Evolutionary conservation across 2,329 filamentous ascomycete species (phyloP).

Genomic region (Penicillium olsonii): DNA sequence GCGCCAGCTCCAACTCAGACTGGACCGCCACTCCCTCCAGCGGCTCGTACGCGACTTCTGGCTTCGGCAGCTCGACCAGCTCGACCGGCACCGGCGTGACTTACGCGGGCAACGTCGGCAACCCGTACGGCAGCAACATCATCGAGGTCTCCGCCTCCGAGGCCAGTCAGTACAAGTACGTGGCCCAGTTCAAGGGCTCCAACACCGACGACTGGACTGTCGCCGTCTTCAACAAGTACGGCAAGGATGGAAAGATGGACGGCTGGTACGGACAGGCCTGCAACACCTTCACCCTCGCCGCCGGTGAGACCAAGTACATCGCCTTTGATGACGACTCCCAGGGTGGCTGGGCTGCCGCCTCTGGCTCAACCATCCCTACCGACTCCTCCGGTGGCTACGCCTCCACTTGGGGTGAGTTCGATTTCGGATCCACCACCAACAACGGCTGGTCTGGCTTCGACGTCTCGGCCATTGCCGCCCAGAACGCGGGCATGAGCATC

Average conservation of each 20-base stretch:
- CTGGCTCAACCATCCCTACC: conserved; percentile 28
- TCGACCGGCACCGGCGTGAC: conserved; percentile 26
- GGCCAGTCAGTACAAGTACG: conserved; percentile 38
- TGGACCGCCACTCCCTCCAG: conserved; percentile 26
- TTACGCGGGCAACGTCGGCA: conserved; percentile 42
- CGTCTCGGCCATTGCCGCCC: conserved; percentile 37
- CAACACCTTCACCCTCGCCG: conserved; percentile 31
- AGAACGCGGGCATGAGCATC: conserved; percentile 31
- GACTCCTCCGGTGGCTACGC: conserved; percentile 30
- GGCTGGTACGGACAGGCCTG: conserved; percentile 40
- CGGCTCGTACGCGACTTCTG: conserved; percentile 29
- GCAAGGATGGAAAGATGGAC: conserved; percentile 33
- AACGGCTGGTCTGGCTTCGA: conserved; percentile 37
- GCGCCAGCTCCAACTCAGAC: conserved; percentile 11
- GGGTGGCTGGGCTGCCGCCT: conserved; percentile 35
- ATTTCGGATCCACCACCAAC: conserved; percentile 33
- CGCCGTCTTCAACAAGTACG: conserved; percentile 45
- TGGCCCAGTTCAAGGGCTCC: conserved; percentile 35
- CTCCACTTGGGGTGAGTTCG: conserved; percentile 39
- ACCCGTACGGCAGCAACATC: conserved; percentile 44
- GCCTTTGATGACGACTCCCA: conserved; percentile 40
- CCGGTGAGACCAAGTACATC: conserved; percentile 39
- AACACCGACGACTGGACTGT: conserved; percentile 37
- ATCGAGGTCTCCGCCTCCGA: conserved; percentile 35
- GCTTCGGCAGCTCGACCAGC: conserved; percentile 36